phyloP scores from a whole-genome alignment of 768 basidiomycete genomes.

The Phylloporus scabripes region DNA sequence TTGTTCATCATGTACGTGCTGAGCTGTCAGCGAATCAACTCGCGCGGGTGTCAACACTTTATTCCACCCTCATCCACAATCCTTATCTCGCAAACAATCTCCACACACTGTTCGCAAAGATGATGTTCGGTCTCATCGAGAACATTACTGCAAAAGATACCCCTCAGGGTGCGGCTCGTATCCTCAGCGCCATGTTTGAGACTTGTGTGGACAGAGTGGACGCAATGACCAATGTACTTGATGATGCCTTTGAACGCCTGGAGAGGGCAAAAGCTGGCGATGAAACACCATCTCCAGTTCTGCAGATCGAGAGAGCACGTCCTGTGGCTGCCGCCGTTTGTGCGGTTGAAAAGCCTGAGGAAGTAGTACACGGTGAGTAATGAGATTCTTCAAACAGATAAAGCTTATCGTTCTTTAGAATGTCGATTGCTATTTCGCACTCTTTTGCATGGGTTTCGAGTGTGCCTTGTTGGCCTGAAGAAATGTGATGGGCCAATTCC shows the following conservation, averaged over 20 bases:
- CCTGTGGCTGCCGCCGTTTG: constrained; percentile 76
- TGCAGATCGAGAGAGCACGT: constrained; percentile 78
- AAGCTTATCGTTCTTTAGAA: constrained; percentile 43
- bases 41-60: constrained; percentile 72
- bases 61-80: constrained; percentile 87
- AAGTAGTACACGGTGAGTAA: constrained; percentile 67
- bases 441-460: constrained; percentile 82
- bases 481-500: constrained; percentile 74
- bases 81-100: constrained; percentile 72
- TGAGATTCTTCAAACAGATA: not conserved
- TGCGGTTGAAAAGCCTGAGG: constrained; percentile 77
- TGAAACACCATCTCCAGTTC: constrained; percentile 43
- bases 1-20: constrained; percentile 84
- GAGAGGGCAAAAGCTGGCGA: constrained; percentile 42
- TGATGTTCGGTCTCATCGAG: constrained; percentile 87
- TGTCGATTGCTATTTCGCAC: constrained; percentile 83
- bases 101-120: constrained; percentile 88
- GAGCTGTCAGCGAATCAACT: constrained; percentile 78
- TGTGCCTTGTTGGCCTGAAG: constrained; percentile 68
- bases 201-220: constrained; percentile 82
- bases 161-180: constrained; percentile 55
- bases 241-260: constrained; percentile 40
- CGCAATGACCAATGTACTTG: constrained; percentile 62
- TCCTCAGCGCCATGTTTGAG: constrained; percentile 75
- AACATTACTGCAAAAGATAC: constrained; percentile 73